Conservation (phyloP, 192 early-diverging fungal genomes). For the Phycomyces blakesleeanus region DNA sequence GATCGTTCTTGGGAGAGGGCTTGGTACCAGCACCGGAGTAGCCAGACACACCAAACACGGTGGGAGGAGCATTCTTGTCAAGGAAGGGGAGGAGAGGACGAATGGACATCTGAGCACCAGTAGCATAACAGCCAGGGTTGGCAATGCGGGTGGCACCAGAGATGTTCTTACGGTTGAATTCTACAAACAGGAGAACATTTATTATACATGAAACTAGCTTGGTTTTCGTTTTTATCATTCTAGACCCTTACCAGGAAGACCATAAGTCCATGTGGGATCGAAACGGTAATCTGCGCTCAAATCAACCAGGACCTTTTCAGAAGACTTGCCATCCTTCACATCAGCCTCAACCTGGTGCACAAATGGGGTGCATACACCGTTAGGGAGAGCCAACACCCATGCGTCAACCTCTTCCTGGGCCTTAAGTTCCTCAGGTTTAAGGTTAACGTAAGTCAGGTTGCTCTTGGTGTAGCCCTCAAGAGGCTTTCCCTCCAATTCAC, state of each 20-base stretch:
- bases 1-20: conserved; percentile 94
- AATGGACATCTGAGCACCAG: conserved; percentile 88
- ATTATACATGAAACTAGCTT: too few relatives aligned
- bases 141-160: conserved; percentile 66
- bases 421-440: conserved; percentile 62
- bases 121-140: conserved; percentile 99
- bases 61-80: conserved; percentile 50
- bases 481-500: conserved; percentile 88
- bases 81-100: conserved; percentile 77
- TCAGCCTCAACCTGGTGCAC: conserved; percentile 70
- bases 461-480: conserved; percentile 73
- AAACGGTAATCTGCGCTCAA: conserved; percentile 95
- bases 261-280: conserved; percentile 83
- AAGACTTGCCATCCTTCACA: conserved; percentile 43
- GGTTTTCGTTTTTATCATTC: too few relatives aligned
- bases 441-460: conserved; percentile 72
- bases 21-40: conserved; percentile 99
- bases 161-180: conserved; percentile 72
- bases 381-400: conserved; percentile 97
- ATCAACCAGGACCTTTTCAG: conserved; percentile 76
- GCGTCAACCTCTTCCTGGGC: conserved; percentile 71
- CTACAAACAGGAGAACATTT: conserved; percentile 28
- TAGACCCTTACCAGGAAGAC: conserved; percentile 66
- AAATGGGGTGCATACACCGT: conserved; percentile 91
- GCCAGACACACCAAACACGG: conserved; percentile 93